Base-by-base conservation (phyloP, 345 rosid species). In the Excoecaria agallocha region DNA sequence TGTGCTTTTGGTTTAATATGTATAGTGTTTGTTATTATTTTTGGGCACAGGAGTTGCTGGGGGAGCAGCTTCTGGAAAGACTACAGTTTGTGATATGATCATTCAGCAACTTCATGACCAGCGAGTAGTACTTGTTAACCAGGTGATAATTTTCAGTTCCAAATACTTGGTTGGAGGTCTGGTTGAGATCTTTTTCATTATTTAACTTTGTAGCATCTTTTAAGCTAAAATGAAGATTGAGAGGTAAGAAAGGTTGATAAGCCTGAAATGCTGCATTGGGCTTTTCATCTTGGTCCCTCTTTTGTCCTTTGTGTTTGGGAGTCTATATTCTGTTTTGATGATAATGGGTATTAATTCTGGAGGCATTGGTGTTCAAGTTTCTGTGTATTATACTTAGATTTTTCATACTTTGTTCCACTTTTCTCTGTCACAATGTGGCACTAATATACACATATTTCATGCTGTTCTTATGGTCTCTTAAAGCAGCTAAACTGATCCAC, bases 81-180 rank as follows among this genome's bases (percentile, higher is more conserved):
- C 99, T 79, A 86, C 99, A 62, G 98, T 93, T 35, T 96, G 99
- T 73, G 97, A 96, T 86, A 91, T 96, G 98, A 96, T 96, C 56
- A 93, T 96, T 77, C 99, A 96, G 84, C 99, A 96, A 70, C 95
- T 96, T 68, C 99, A 93, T 82, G 99, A 96, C 83, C 99, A 96
- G 80, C 97, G 99, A 70, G 98, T 96, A 56, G 99, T 96, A 30
- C 92, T 96, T 79, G 91, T 96, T 71, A 93, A 89, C 76, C 97
- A 91, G 96, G 99, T 93, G 83, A 55, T 37, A 48, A 55, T 66
- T 35, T 69, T 62, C 49, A 12, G 20, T 38, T 30, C 38, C 71
- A 62, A n/a, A 20, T 15, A 38, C 15, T 3, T 17, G 20, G 0
- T 55, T 39, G 41, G 39, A 39, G 46, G 43, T 13, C 19, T 39